Evolutionary conservation across 345 rosid genomes (phyloP), one percentile per base, ranked within the genome.

Genomic region (Boechera stricta): DNA sequence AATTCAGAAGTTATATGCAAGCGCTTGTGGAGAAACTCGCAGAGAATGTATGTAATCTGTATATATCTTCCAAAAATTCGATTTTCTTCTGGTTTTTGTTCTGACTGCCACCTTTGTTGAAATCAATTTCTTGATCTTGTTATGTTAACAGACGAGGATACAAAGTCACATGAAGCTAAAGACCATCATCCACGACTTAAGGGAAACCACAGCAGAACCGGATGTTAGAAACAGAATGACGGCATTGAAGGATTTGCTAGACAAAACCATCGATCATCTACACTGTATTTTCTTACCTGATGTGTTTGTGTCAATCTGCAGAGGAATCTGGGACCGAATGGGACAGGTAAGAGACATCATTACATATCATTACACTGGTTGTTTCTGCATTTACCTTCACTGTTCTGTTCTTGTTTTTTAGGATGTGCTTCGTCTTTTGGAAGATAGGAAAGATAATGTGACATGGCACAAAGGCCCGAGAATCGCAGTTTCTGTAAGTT

Each of bases 1-100:
- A 95, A 64, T 92, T 92, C 84, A 86, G 97, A 76, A 85, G 87
- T 70, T 89, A 88, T 80, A 82, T 82, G 72, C 96, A 92, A 86
- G 98, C 96, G 1, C 86, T 92, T 31, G 92, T 95, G 64, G 99
- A 95, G 82, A 95, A 92, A 78, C 92, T 95, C 35, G 89, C 86
- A 3, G 98, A 90, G 75, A 95, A 92, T 87, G 98, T 94, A 31
- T 79, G 91, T 86, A 63, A 29, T 64, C 18, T 32, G 10, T 21
- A 24, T 2, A 18, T 16, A 10, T 16, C 48, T 38, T 38, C 16
- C 2, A 38, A 32, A 64, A 48, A 15, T n/a, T 45, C 32, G 13
- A 47, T 39, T 58, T 48, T 4, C 4, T 48, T 65, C 57, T 48
- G 4, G 24, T 7, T 24, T 41, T 24, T 7, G 21, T 48, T 47